Base-by-base conservation (phyloP, 1,139 yeast species). In the Wickerhamomyces sp. region DNA sequence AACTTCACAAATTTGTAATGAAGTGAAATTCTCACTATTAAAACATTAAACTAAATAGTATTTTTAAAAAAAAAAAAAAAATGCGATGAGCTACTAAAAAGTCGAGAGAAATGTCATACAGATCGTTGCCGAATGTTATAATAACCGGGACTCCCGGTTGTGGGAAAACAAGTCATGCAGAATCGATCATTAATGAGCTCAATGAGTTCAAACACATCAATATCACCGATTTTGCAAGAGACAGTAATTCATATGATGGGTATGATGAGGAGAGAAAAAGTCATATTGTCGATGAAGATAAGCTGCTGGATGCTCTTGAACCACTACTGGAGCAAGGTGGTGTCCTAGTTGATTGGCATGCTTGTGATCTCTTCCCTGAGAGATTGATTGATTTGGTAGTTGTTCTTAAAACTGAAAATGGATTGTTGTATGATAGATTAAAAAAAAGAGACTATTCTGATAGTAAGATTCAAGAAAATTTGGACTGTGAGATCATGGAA, bases 71-170 rank as follows among this genome's bases (percentile, higher is more conserved):
- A 12, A 21, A 28, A n/a, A n/a, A n/a, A n/a, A n/a, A n/a, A n/a
- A n/a, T 3, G 20, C 9, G 32, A 29, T 29, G 32, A 29, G 32
- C 24, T 19, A 8, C 10, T 21, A 21, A 7, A 21, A 21, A n/a
- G n/a, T n/a, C n/a, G n/a, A n/a, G n/a, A n/a, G n/a, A n/a, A n/a
- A n/a, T n/a, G n/a, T n/a, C n/a, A n/a, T n/a, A n/a, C n/a, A 69
- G 87, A 60, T 59, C 55, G 31, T 59, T 67, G 29, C 96, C 96
- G 12, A 94, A 94, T 60, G 81, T 92, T 33, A 77, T 94, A 30
- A 75, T 92, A 37, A 92, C 97, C 7, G 98, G 98, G 4, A 94
- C 98, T 2, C 98, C 98, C 13, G 97, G 98, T 1, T 88, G 97
- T 53, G 99, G 99, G 13, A 92, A 92, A 58, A 77, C 97, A 1